Evolutionary conservation across 352 stramenopile species (phyloP).

Genomic region (Phytophthora nicotianae): DNA sequence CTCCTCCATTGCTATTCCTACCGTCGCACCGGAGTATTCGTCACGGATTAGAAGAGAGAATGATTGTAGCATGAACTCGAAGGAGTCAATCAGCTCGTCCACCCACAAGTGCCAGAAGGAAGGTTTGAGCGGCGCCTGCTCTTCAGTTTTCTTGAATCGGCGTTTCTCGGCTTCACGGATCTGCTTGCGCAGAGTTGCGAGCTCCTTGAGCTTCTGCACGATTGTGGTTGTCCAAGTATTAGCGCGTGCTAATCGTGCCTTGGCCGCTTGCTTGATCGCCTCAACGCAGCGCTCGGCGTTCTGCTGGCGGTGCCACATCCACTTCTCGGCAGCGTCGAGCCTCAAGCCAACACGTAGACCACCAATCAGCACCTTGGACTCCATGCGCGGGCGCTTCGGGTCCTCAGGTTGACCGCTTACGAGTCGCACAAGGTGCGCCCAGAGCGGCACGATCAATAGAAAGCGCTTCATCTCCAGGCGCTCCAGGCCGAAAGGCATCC

Average conservation of each 20-base stretch:
- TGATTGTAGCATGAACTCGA: conserved; percentile 52
- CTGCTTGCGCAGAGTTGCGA: conserved; percentile 40
- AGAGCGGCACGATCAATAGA: conserved; percentile 59
- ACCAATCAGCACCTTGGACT: conserved; percentile 56
- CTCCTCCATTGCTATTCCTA: conserved; percentile 64
- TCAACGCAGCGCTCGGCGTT: conserved; percentile 64
- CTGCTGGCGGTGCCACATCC: conserved; percentile 73
- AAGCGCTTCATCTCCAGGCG: conserved; percentile 62
- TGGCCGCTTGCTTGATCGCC: conserved; percentile 60
- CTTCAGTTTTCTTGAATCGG: conserved; percentile 14
- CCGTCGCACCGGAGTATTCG: conserved; percentile 52
- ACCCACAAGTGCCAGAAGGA: conserved; percentile 64
- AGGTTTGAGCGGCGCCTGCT: conserved; percentile 29
- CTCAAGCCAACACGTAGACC: conserved; percentile 61
- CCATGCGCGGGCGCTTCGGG: conserved; percentile 26
- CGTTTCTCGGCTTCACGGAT: conserved; percentile 40
- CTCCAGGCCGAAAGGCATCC: conserved; percentile 71
- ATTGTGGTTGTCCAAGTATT: conserved; percentile 65
- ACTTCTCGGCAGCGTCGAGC: conserved; percentile 74
- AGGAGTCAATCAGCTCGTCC: conserved; percentile 77
- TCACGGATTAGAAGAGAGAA: conserved; percentile 68
- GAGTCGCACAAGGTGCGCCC: conserved; percentile 33
- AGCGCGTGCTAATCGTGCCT: conserved; percentile 48
- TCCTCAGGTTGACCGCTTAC: conserved; percentile 18
- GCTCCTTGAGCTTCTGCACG: conserved; percentile 67